Percentiles rank a stretch among this genome's conserved stretches.
phyloP scores from a whole-genome alignment of 139 green algal species.

The Mesostigma viride region DNA sequence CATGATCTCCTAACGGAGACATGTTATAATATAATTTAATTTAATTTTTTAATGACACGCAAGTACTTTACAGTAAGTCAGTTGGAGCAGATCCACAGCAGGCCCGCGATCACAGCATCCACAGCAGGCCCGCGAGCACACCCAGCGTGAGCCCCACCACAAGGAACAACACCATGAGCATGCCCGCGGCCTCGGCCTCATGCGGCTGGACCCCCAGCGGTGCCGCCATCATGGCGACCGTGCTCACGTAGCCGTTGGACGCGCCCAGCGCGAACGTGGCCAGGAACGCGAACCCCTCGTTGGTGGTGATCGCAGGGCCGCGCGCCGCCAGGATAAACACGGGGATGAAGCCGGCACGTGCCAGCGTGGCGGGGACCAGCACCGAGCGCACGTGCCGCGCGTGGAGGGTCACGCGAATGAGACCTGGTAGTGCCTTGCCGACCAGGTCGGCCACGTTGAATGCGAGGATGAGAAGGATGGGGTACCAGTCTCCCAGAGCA shows the following conservation, averaged over 20 bases:
- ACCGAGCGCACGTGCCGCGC: too few species aligned
- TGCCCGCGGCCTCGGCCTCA: slow-evolving; percentile 40
- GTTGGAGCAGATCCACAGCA: too few species aligned
- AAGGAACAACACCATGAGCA: slow-evolving; percentile 65
- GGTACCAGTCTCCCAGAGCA: slow-evolving; percentile 68
- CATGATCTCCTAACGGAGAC: too few species aligned
- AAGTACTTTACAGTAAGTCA: too few species aligned
- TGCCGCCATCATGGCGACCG: slow-evolving; percentile 27
- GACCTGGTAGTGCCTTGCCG: slow-evolving; percentile 54
- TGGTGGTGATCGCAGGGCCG: not conserved
- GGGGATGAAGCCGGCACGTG: slow-evolving; percentile 44
- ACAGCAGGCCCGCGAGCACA: slow-evolving; percentile 50
- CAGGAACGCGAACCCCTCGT: slow-evolving; percentile 18
- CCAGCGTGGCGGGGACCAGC: not conserved
- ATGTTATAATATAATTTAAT: too few species aligned
- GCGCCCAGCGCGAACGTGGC: slow-evolving; percentile 39
- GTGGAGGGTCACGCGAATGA: too few species aligned
- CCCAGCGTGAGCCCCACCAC: slow-evolving; percentile 61
- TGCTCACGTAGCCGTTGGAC: slow-evolving; percentile 45
- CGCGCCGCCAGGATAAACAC: slow-evolving; percentile 30
- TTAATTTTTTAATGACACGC: too few species aligned
- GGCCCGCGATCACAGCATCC: slow-evolving; percentile 48
- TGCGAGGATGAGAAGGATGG: slow-evolving; percentile 50
- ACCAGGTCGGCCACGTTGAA: slow-evolving; percentile 64
- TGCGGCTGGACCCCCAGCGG: slow-evolving; percentile 11